These are phyloP conservation scores for Herpotrichia juniperi DNA, from an alignment of 2,329 filamentous ascomycete genomes.

Conservation along the genomic window DNA sequence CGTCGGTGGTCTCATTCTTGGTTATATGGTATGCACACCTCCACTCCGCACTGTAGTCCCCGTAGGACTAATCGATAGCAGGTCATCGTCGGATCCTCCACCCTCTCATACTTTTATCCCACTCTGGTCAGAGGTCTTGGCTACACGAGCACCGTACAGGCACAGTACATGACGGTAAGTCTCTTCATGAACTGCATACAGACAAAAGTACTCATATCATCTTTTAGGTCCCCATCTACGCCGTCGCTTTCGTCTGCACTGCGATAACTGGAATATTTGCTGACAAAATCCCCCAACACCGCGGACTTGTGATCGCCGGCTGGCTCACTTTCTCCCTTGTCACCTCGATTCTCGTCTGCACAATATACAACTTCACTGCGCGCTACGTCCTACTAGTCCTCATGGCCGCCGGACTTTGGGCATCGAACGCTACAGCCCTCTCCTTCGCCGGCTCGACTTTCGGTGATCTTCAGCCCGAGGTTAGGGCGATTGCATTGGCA, in stretches of 20 bases:
- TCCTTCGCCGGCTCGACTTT: conserved; percentile 61
- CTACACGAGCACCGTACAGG: conserved; percentile 50
- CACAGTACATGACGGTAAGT: conserved; percentile 55
- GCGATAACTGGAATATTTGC: conserved; percentile 54
- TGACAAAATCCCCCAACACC: conserved; percentile 53
- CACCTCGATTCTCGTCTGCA: conserved; percentile 48
- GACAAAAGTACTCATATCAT: background rate
- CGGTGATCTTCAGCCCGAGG: conserved; percentile 55
- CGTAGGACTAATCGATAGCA: conserved; percentile 4
- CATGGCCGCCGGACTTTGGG: conserved; percentile 62
- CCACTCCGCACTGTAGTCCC: conserved; percentile 14
- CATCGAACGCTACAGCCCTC: conserved; percentile 58
- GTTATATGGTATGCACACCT: conserved; percentile 53
- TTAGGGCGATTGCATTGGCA: conserved; percentile 59
- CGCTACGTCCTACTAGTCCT: conserved; percentile 62
- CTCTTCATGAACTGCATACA: background rate
- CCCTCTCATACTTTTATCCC: conserved; percentile 62
- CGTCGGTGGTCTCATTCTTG: conserved; percentile 56
- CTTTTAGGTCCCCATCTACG: conserved; percentile 57
- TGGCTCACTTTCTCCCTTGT: conserved; percentile 54
- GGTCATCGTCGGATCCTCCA: conserved; percentile 55
- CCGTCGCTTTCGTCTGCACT: conserved; percentile 58
- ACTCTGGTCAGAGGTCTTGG: conserved; percentile 59
- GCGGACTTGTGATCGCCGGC: conserved; percentile 56
- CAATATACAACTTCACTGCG: conserved; percentile 58